Conservation (phyloP, 495 filamentous ascomycete genomes). For the Echria macrotheca region DNA sequence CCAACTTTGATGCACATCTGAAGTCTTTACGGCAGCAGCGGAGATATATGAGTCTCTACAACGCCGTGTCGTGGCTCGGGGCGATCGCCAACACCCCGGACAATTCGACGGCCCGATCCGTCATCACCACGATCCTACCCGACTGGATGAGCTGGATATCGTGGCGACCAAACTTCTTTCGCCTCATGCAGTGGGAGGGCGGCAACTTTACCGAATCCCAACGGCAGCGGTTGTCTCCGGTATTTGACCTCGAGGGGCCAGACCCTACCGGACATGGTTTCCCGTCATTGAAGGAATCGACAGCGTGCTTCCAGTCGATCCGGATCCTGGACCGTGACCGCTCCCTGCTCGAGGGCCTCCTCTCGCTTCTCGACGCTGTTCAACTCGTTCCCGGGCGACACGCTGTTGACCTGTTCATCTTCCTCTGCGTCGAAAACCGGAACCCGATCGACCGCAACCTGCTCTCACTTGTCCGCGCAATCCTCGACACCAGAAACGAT, state of each 20-base stretch:
- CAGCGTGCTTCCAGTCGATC: conserved; percentile 10
- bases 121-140: conserved; percentile 6
- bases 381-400: conserved; percentile 4
- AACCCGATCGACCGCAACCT: conserved; percentile 8
- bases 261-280: conserved; percentile 10
- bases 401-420: conserved; percentile 14
- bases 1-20: conserved; percentile 4
- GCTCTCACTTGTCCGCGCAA: conserved; percentile 5
- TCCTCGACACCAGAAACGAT: conserved; percentile 15
- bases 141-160: conserved; percentile 7
- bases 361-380: conserved; percentile 11
- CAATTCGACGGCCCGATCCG: conserved; percentile 5
- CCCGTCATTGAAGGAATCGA: conserved; percentile 4
- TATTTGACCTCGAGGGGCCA: conserved; percentile 20
- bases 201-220: conserved; percentile 13
- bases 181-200: conserved; percentile 16
- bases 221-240: conserved; percentile 2
- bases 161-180: conserved; percentile 13
- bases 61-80: conserved; percentile 12
- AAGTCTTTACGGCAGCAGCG: conserved; percentile 2
- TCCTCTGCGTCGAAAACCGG: conserved; percentile 9
- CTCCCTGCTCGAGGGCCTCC: conserved; percentile 4
- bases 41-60: conserved; percentile 17
- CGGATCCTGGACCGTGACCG: conserved; percentile 5
- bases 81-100: not conserved